Conservation (phyloP, 2,329 filamentous ascomycete species). For the Pseudogymnoascus sp. region DNA sequence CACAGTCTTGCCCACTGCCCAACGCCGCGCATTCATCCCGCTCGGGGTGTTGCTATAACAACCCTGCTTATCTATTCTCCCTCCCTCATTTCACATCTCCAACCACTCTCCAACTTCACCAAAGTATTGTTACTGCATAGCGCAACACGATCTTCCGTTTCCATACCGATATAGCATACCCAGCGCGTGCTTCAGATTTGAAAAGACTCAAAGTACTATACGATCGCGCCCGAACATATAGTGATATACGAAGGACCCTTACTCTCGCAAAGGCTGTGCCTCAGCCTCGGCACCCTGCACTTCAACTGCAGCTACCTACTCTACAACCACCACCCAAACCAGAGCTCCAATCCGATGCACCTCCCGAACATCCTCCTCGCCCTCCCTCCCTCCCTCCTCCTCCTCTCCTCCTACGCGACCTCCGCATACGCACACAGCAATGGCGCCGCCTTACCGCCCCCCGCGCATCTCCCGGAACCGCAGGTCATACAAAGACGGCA, state of each 20-base stretch:
- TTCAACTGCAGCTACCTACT: neutral
- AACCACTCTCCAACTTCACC: neutral
- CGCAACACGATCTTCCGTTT: neutral
- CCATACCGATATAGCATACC: neutral
- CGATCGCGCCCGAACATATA: neutral
- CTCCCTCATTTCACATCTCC: neutral
- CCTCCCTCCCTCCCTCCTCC: conserved; percentile 38
- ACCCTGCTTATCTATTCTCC: neutral
- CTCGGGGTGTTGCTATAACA: neutral
- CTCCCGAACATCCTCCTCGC: conserved; percentile 30
- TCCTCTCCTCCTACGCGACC: conserved; percentile 34
- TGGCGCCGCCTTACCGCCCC: conserved; percentile 37
- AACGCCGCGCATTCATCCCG: neutral
- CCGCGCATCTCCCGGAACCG: conserved; percentile 32
- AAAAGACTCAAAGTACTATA: neutral
- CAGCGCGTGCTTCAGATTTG: neutral
- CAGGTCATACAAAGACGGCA: conserved; percentile 34
- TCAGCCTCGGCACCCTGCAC: neutral
- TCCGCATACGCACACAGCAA: conserved; percentile 29
- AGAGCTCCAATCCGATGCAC: conserved; percentile 34
- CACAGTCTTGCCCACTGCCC: neutral
- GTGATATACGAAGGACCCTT: neutral
- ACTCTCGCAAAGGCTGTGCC: neutral
- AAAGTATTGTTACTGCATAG: neutral
- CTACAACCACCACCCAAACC: neutral